phyloP scores from a whole-genome alignment of 2,329 filamentous ascomycete genomes.

The Diaporthe ampelina region DNA sequence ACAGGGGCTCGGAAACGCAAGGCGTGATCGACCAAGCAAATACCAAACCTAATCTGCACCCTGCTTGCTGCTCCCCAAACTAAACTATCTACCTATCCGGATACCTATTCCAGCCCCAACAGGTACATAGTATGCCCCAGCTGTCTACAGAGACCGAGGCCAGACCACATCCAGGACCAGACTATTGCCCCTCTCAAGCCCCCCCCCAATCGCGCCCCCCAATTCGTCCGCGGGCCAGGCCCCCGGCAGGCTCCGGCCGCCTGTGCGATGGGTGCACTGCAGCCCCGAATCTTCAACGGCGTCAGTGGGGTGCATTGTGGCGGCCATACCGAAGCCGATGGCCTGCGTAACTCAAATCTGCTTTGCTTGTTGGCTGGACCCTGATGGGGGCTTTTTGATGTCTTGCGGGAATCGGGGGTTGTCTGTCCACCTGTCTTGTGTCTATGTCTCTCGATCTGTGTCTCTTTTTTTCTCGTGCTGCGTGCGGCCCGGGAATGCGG shows the following conservation, averaged over 20 bases:
- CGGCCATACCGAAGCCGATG: conserved; percentile 16
- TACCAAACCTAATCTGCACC: not conserved
- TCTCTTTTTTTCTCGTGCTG: not conserved
- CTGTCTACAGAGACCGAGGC: not conserved
- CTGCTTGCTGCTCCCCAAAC: no score
- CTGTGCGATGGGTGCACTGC: conserved; percentile 30
- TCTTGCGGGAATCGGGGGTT: conserved; percentile 5
- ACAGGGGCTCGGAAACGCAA: not conserved
- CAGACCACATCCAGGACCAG: not conserved
- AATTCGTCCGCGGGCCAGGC: not conserved
- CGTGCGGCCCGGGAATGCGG: conserved; percentile 21
- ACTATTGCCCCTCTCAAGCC: conserved; percentile 8
- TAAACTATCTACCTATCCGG: no score
- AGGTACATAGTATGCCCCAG: no score
- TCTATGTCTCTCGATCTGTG: not conserved
- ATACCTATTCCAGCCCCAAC: not conserved
- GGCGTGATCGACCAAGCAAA: not conserved
- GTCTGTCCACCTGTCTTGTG: not conserved
- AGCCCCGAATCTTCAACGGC: conserved; percentile 32
- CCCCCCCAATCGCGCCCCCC: not conserved
- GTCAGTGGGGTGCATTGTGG: conserved; percentile 15
- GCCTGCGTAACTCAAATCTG: conserved; percentile 1
- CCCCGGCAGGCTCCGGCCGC: conserved; percentile 32
- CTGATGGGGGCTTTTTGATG: not conserved
- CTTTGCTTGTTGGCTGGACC: not conserved